These are phyloP conservation scores for Porodaedalea pini DNA, from an alignment of 1,284 basidiomycete genomes.

Conservation along the genomic window DNA sequence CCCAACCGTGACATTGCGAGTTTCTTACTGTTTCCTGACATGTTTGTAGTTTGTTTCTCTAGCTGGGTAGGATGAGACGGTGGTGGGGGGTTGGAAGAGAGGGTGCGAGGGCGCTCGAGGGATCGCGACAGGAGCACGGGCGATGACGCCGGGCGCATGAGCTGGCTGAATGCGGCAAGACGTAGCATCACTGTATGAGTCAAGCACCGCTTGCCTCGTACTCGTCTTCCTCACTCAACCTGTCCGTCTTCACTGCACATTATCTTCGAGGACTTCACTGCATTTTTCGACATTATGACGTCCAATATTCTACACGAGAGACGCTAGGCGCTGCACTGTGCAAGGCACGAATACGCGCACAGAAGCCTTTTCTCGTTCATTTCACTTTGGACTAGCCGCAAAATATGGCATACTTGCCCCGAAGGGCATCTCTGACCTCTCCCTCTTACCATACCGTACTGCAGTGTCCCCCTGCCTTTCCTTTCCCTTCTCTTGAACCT, in stretches of 20 bases:
- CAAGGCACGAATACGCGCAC: background rate
- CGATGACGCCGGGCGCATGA: background rate
- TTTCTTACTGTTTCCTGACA: constrained; percentile 14
- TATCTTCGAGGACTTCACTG: no score
- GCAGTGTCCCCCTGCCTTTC: background rate
- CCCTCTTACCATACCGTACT: background rate
- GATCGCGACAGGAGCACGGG: background rate
- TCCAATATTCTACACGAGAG: background rate
- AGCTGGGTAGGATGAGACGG: background rate
- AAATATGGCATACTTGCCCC: background rate
- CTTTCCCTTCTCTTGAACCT: background rate
- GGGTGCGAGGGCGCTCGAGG: background rate
- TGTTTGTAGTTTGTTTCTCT: background rate
- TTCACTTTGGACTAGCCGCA: constrained; percentile 1
- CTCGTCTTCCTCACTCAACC: no score
- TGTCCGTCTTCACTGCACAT: no score
- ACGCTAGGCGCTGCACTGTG: background rate
- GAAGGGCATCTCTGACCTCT: background rate
- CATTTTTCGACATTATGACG: no score
- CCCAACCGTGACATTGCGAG: background rate
- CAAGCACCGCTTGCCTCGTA: background rate
- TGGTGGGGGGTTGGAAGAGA: constrained; percentile 3
- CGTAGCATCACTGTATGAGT: background rate
- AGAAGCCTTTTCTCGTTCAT: background rate
- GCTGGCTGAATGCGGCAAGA: background rate